Percentiles rank a stretch among this genome's conserved stretches.
Evolutionary conservation across 352 stramenopile species (phyloP).

Genomic region (Plasmopara halstedii): DNA sequence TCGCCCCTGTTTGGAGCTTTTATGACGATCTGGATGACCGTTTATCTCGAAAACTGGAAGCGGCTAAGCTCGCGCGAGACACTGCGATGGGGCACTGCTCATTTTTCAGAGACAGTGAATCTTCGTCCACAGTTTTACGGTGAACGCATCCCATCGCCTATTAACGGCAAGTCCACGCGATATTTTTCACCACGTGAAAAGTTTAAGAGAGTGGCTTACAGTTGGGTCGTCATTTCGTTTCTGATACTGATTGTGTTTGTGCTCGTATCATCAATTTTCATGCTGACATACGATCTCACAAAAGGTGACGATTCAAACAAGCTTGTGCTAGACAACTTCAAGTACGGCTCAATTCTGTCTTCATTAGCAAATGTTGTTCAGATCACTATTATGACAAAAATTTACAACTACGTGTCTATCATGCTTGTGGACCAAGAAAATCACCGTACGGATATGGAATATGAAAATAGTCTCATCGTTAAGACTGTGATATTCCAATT

Average conservation of each 20-base stretch:
- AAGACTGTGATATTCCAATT: conserved; percentile 95
- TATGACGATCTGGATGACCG: conserved; percentile 86
- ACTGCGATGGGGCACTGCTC: conserved; percentile 77
- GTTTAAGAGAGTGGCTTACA: conserved; percentile 65
- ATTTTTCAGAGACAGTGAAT: conserved; percentile 60
- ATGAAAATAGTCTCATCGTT: conserved; percentile 90
- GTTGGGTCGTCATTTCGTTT: conserved; percentile 69
- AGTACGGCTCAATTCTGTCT: conserved; percentile 64
- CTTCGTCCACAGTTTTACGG: conserved; percentile 71
- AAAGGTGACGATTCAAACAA: conserved; percentile 49
- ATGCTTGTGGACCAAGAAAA: conserved; percentile 92
- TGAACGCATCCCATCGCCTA: conserved; percentile 65
- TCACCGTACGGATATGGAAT: conserved; percentile 81
- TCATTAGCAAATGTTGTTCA: conserved; percentile 67
- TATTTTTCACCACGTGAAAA: conserved; percentile 64
- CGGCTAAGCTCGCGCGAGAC: conserved; percentile 69
- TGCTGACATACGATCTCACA: conserved; percentile 65
- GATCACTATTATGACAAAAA: conserved; percentile 88
- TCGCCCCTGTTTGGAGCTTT: conserved; percentile 76
- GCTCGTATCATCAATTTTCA: conserved; percentile 70
- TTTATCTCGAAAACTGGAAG: conserved; percentile 89
- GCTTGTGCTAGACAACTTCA: conserved; percentile 53
- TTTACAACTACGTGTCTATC: conserved; percentile 86
- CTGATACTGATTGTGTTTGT: conserved; percentile 72
- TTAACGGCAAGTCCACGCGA: conserved; percentile 57